A percentile compares a stretch with the other conserved stretches of the same genome.
Conservation (phyloP, 371 early-diverging fungal species). For the Blakeslea trispora region DNA sequence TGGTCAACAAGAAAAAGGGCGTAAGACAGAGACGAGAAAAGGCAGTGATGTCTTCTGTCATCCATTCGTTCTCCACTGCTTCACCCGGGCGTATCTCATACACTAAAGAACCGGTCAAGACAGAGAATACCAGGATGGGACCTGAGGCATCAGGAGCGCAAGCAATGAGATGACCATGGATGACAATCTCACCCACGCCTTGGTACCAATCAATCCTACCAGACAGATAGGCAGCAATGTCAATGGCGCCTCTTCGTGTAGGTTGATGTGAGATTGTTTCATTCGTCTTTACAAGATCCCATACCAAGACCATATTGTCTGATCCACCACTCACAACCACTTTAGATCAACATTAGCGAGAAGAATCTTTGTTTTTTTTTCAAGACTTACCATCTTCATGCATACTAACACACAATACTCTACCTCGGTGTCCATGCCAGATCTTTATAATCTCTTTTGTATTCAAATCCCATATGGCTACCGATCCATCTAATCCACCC, state of each 20-base stretch:
- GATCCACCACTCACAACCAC: conserved; percentile 62
- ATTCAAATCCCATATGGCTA: conserved; percentile 52
- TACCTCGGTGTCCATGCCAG: conserved; percentile 57
- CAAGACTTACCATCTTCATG: conserved; percentile 53
- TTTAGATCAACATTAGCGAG: too few species aligned
- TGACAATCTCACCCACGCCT: conserved; percentile 57
- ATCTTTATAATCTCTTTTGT: conserved; percentile 31
- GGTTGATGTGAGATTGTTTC: conserved; percentile 4
- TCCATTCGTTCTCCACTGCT: conserved; percentile 10
- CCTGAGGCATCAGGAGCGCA: conserved; percentile 60
- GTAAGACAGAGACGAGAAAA: conserved; percentile 55
- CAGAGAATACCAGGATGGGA: conserved; percentile 55
- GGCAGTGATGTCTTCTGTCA: conserved; percentile 31
- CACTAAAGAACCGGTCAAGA: conserved; percentile 58
- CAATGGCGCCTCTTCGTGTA: conserved; percentile 41
- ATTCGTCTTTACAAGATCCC: conserved; percentile 42
- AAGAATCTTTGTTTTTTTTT: too few species aligned
- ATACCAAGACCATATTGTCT: conserved; percentile 57
- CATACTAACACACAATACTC: conserved; percentile 61
- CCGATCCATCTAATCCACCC: conserved; percentile 58
- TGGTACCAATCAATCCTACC: conserved; percentile 54
- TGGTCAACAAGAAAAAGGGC: conserved; percentile 56
- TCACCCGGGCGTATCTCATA: conserved; percentile 39
- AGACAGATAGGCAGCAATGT: conserved; percentile 43
- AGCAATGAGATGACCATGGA: conserved; percentile 52